Evolutionary conservation across 73 alveolate genomes (phyloP).

Genomic region (Paramecium pentaurelia): DNA sequence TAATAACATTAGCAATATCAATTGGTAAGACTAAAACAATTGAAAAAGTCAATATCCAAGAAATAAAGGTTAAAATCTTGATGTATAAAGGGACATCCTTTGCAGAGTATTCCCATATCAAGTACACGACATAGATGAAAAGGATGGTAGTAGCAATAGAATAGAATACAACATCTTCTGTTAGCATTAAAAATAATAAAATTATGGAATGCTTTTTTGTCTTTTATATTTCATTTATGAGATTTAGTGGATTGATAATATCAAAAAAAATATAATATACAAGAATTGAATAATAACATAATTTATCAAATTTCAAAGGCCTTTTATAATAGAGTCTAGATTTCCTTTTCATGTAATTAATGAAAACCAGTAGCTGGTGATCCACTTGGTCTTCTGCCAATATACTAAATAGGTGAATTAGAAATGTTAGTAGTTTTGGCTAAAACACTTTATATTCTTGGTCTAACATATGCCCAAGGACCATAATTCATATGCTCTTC

Average conservation of each 20-base stretch:
- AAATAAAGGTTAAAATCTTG: constrained; percentile 40
- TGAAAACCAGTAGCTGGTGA: constrained; percentile 56
- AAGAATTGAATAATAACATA: not conserved
- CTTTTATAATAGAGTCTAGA: not conserved
- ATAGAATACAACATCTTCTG: not conserved
- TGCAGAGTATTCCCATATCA: constrained; percentile 49
- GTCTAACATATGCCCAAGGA: constrained; percentile 50
- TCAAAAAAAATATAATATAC: not conserved
- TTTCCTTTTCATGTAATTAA: not conserved
- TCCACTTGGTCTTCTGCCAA: constrained; percentile 56
- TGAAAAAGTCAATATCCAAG: constrained; percentile 56
- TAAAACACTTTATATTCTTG: constrained; percentile 30
- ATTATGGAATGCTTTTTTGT: not conserved
- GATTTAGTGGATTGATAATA: not conserved
- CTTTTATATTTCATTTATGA: not conserved
- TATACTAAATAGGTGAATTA: not conserved
- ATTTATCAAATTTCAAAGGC: constrained; percentile 13
- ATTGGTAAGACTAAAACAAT: constrained; percentile 49
- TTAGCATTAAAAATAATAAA: not conserved
- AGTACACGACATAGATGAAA: constrained; percentile 5
- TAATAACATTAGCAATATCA: constrained; percentile 33
- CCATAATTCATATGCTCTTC: constrained; percentile 61
- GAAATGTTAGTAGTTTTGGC: not conserved
- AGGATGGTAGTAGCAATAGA: not conserved
- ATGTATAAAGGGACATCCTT: constrained; percentile 38